Evolutionary conservation across 495 filamentous ascomycete species (phyloP), one percentile per base, ranked within the genome.

Genomic region (Penicillium steckii): DNA sequence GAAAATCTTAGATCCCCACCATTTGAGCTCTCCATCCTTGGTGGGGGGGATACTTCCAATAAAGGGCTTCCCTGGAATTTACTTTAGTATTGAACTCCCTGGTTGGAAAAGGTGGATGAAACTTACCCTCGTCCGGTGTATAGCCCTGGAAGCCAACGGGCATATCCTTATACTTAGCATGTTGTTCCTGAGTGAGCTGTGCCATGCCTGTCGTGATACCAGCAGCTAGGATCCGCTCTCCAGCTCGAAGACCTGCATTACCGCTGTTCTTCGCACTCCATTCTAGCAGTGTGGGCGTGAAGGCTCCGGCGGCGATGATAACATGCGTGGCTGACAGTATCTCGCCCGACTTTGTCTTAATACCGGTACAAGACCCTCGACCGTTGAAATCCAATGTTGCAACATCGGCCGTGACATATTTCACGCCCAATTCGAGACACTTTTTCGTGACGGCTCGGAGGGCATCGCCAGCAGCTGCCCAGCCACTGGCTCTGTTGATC

Each of bases 231-330:
- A 86, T 81, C 23, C 84, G 67, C 19, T 69, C 69, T 24, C 70
- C 78, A 23, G 75, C 74, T 12, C 76, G 74, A 4, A 86, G 67
- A 8, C 67, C 72, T 9, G 64, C 42, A 41, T 71, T 67, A 6
- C 66, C 65, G 29, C 64, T 69, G 48, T 54, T 61, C 13, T 73
- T 72, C n/a, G 80, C 77, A 46, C 74, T 74, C 44, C 72, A 67
- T 19, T 79, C 81, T n/a, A 87, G 61, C 25, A 87, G 61, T 40
- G 78, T 81, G 8, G 82, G 69, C 2, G 84, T 87, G 53, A 72
- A 78, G 22, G 83, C 80, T 0, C 83, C 83, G 1, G 83, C 83
- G 33, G 68, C 78, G 18, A 87, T 67, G 5, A 87, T 64, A 21
- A 74, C 65, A 35, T 75, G 63, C 1, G 74, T 68, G 0, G 82